A percentile compares a stretch with the other conserved stretches of the same genome.
Evolutionary conservation across 768 basidiomycete species (phyloP).

Genomic region (Lactifluus piperatus): DNA sequence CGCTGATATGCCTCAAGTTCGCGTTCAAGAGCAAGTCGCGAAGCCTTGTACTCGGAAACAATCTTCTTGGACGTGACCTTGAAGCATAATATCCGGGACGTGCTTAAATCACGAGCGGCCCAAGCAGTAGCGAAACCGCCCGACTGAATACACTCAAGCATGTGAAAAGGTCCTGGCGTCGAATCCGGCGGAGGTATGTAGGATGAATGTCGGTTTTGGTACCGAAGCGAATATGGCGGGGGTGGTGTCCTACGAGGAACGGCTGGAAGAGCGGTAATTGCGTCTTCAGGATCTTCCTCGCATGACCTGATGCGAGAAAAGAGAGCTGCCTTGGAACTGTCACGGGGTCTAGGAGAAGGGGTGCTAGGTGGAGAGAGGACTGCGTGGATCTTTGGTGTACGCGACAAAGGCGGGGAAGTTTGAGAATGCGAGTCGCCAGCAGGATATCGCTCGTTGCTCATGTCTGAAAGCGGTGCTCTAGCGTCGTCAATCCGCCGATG

Average conservation of each 20-base stretch:
- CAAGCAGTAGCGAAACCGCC: slow-evolving; percentile 16
- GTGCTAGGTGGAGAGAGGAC: background rate
- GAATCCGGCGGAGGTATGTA: slow-evolving; percentile 7
- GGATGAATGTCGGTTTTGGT: slow-evolving; percentile 16
- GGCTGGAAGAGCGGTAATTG: slow-evolving; percentile 5
- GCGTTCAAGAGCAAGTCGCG: slow-evolving; percentile 15
- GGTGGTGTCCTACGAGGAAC: slow-evolving; percentile 9
- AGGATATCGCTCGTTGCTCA: slow-evolving; percentile 12
- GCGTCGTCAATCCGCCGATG: slow-evolving; percentile 11
- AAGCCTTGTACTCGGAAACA: slow-evolving; percentile 10
- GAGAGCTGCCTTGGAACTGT: background rate
- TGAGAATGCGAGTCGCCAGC: background rate
- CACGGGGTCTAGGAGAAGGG: slow-evolving; percentile 5
- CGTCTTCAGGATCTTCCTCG: slow-evolving; percentile 6
- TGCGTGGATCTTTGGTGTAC: background rate
- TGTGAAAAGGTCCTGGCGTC: slow-evolving; percentile 18
- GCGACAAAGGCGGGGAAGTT: background rate
- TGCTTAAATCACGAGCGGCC: slow-evolving; percentile 17
- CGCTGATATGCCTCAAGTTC: slow-evolving; percentile 21
- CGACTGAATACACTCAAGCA: slow-evolving; percentile 15
- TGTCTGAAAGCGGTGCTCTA: slow-evolving; percentile 13
- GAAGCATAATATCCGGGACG: slow-evolving; percentile 16
- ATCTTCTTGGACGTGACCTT: slow-evolving; percentile 14
- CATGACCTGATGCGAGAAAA: slow-evolving; percentile 4
- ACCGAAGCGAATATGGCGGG: slow-evolving; percentile 14